phyloP scores from a whole-genome alignment of 1,284 basidiomycete genomes.

The Tilletia indica region DNA sequence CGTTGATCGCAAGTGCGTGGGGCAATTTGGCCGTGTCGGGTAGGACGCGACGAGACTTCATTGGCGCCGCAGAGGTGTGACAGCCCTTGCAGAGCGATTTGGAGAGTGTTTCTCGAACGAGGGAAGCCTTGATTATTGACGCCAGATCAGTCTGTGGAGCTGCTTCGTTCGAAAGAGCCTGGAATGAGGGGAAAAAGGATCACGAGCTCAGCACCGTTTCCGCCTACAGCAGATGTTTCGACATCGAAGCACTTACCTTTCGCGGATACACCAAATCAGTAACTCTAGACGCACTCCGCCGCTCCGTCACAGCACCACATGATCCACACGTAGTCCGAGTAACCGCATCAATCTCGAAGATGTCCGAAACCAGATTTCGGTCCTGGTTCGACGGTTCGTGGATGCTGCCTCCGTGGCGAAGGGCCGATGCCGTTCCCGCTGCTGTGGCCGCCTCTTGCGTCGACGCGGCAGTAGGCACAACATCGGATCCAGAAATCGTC shows the following conservation, averaged over 20 bases:
- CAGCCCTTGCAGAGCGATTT: slow-evolving; percentile 83
- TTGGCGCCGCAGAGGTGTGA: slow-evolving; percentile 68
- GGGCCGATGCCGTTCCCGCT: slow-evolving; percentile 2
- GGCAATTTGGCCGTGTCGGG: slow-evolving; percentile 64
- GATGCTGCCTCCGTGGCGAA: slow-evolving; percentile 9
- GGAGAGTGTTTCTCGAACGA: slow-evolving; percentile 77
- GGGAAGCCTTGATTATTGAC: slow-evolving; percentile 71
- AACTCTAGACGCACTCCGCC: slow-evolving; percentile 38
- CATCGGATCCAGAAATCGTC: slow-evolving; percentile 12
- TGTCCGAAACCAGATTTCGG: slow-evolving; percentile 69
- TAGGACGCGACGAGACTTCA: slow-evolving; percentile 72
- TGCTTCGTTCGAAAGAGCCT: slow-evolving; percentile 62
- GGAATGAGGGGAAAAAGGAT: slow-evolving; percentile 1
- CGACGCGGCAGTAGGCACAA: not conserved
- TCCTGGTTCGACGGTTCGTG: slow-evolving; percentile 1
- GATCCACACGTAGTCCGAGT: slow-evolving; percentile 72
- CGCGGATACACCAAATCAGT: slow-evolving; percentile 86
- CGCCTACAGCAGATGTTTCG: not conserved
- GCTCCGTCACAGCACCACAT: slow-evolving; percentile 71
- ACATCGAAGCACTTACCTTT: slow-evolving; percentile 56
- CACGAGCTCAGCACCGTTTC: not conserved
- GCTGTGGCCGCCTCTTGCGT: slow-evolving; percentile 6
- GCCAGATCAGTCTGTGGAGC: slow-evolving; percentile 65
- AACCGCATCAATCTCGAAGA: slow-evolving; percentile 73
- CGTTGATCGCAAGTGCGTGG: slow-evolving; percentile 82